Conservation (phyloP, 805 yeast genomes). For the Isabelozyma pseudorhagii region DNA sequence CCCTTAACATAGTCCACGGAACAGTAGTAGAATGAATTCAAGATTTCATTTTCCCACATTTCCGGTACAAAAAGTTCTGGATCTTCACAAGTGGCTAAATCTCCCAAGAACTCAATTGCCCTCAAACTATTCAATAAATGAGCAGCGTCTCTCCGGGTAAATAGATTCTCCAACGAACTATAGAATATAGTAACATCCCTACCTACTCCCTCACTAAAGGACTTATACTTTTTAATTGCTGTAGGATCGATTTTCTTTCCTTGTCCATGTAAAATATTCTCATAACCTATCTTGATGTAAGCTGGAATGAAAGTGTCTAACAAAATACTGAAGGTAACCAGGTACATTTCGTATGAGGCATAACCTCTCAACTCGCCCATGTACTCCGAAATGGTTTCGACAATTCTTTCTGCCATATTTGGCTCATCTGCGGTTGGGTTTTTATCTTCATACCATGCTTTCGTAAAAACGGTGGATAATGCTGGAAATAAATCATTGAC, state of each 20-base stretch:
- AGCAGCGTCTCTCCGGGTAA: constrained; percentile 38
- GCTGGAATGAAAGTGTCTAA: constrained; percentile 36
- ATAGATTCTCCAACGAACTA: constrained; percentile 31
- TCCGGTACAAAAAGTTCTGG: constrained; percentile 32
- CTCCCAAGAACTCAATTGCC: constrained; percentile 39
- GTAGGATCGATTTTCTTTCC: constrained; percentile 41
- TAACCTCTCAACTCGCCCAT: constrained; percentile 57
- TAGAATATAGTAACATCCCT: constrained; percentile 38
- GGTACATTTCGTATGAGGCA: constrained; percentile 40
- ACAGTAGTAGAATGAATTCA: constrained; percentile 70
- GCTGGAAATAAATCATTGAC: constrained; percentile 69
- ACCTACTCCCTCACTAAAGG: constrained; percentile 35
- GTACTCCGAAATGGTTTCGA: constrained; percentile 75
- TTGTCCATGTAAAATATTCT: constrained; percentile 38
- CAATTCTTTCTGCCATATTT: constrained; percentile 55
- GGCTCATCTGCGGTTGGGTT: constrained; percentile 25
- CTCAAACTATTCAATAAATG: constrained; percentile 37
- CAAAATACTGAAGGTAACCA: constrained; percentile 34
- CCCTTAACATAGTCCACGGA: constrained; percentile 68
- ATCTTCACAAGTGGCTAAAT: constrained; percentile 37
- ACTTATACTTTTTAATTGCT: constrained; percentile 30
- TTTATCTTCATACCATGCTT: constrained; percentile 64
- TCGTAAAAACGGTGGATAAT: constrained; percentile 59
- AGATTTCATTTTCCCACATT: constrained; percentile 56
- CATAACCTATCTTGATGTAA: constrained; percentile 38